Evolutionary conservation across 192 early-diverging fungal genomes (phyloP).

Genomic region (Podila epigama): DNA sequence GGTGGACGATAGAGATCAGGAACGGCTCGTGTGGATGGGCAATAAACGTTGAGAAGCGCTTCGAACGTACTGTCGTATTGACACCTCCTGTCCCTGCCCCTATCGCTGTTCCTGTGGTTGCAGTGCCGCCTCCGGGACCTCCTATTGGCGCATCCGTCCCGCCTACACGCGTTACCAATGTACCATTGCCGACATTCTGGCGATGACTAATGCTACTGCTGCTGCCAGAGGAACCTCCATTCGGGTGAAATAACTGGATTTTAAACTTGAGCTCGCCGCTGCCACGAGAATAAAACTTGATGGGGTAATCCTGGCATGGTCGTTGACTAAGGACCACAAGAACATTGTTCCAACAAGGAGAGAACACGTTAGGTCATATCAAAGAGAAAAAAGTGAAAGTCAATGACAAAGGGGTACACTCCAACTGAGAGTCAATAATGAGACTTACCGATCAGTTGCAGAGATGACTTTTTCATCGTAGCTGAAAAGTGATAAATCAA

Average conservation of each 20-base stretch:
- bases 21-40: conserved; percentile 78
- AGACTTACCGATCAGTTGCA: conserved; percentile 64
- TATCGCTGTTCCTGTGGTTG: not conserved
- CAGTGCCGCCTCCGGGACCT: not conserved
- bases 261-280: conserved; percentile 66
- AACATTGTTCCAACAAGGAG: too few relatives aligned
- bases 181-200: too few relatives aligned
- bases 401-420: not conserved
- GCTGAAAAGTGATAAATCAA: conserved; percentile 67
- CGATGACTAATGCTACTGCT: too few relatives aligned
- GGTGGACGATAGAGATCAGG: conserved; percentile 65
- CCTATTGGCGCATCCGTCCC: too few relatives aligned
- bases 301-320: conserved; percentile 59
- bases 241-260: conserved; percentile 48
- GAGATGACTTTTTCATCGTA: conserved; percentile 75
- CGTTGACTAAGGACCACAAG: too few relatives aligned
- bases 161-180: too few relatives aligned
- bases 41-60: conserved; percentile 63
- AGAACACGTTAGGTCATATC: too few relatives aligned
- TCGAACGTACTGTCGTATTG: conserved; percentile 17
- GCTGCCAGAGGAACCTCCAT: not conserved
- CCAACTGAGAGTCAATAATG: not conserved
- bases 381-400: too few relatives aligned
- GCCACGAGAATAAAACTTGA: conserved; percentile 69
- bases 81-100: not conserved